These are phyloP conservation scores for Coelastrella sp. DNA, from an alignment of 139 green algal species.

Conservation along the genomic window DNA sequence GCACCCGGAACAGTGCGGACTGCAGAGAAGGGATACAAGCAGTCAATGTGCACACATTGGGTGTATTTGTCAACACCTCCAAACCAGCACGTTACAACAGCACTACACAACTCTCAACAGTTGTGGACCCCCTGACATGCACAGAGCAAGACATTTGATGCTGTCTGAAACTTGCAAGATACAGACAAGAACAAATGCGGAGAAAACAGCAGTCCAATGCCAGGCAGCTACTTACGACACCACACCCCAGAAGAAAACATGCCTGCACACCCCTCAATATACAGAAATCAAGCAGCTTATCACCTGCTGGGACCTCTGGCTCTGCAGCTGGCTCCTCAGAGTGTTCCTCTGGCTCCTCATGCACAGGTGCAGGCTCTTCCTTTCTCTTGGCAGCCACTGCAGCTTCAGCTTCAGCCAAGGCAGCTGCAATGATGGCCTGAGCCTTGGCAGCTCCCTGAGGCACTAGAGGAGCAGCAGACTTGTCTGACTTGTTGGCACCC, in stretches of 20 bases:
- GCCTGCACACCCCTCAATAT: neutral
- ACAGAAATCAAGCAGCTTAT: neutral
- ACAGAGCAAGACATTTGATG: too few species aligned
- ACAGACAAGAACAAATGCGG: too few species aligned
- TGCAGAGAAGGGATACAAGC: neutral
- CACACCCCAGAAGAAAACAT: too few species aligned
- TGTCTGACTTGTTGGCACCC: conserved; percentile 17
- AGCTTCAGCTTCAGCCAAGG: conserved; percentile 50
- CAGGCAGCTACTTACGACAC: neutral
- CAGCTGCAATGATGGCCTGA: conserved; percentile 57
- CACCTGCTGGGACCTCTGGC: conserved; percentile 17
- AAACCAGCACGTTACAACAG: too few species aligned
- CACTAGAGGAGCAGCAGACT: conserved; percentile 25
- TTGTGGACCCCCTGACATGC: too few species aligned
- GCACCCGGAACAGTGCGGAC: conserved; percentile 38
- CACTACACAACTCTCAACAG: too few species aligned
- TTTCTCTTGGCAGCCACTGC: conserved; percentile 32
- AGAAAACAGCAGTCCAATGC: neutral
- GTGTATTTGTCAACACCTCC: too few species aligned
- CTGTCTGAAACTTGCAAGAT: too few species aligned
- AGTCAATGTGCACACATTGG: too few species aligned
- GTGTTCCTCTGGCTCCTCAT: conserved; percentile 26
- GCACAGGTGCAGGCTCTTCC: conserved; percentile 27
- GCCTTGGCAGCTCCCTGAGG: conserved; percentile 65
- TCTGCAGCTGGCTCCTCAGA: conserved; percentile 34